Evolutionary conservation across 192 early-diverging fungal species (phyloP).

Genomic region (Haplosporangium gracile): DNA sequence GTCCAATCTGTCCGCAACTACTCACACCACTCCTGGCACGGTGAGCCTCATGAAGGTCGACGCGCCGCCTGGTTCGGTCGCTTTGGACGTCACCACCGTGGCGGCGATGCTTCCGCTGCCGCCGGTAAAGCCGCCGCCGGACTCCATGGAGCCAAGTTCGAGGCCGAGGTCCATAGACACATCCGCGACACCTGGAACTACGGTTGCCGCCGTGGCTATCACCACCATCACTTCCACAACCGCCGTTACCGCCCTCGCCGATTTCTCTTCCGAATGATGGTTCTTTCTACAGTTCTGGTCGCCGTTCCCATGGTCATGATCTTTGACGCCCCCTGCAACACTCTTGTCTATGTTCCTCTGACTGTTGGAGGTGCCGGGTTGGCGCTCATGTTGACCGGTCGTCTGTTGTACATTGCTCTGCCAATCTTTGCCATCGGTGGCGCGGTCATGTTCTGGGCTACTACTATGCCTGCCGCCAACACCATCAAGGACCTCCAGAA

Average conservation of each 20-base stretch:
- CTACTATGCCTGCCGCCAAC: slow-evolving; percentile 21
- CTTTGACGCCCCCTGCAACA: slow-evolving; percentile 18
- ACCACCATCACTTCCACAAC: slow-evolving; percentile 15
- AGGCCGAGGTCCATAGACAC: slow-evolving; percentile 8
- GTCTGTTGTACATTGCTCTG: slow-evolving; percentile 14
- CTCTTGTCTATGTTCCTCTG: slow-evolving; percentile 15
- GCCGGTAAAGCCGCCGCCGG: not conserved
- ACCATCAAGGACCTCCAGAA: slow-evolving; percentile 31
- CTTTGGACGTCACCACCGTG: not conserved
- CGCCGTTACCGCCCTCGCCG: slow-evolving; percentile 14
- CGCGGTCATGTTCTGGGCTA: slow-evolving; percentile 14
- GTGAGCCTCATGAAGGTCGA: not conserved
- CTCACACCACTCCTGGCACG: slow-evolving; percentile 28
- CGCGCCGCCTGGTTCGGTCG: not conserved
- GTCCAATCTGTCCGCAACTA: slow-evolving; percentile 29
- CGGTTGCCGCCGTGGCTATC: slow-evolving; percentile 19
- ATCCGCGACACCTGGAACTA: slow-evolving; percentile 15
- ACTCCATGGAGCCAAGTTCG: not conserved
- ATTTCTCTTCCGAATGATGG: slow-evolving; percentile 33
- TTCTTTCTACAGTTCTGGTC: slow-evolving; percentile 27
- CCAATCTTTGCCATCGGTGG: slow-evolving; percentile 26
- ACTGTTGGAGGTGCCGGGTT: slow-evolving; percentile 26
- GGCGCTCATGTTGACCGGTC: slow-evolving; percentile 28
- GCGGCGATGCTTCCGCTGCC: not conserved
- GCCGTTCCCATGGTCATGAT: slow-evolving; percentile 32